A percentile compares a stretch with the other conserved stretches of the same genome.
phyloP scores from a whole-genome alignment of 352 stramenopile species.

The Peronospora tabacina region DNA sequence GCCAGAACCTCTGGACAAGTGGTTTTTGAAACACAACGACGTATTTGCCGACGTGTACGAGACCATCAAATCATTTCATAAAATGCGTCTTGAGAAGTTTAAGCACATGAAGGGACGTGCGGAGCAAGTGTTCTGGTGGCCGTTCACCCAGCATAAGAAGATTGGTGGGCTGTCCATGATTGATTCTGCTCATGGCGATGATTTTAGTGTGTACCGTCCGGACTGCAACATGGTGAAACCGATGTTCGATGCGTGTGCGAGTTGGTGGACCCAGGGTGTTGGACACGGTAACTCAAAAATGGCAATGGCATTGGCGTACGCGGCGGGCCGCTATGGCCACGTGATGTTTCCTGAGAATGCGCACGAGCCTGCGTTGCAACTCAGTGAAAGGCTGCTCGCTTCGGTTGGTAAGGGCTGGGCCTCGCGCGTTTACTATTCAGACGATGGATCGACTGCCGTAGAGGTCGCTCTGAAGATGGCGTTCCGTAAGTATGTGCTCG shows the following conservation, averaged over 20 bases:
- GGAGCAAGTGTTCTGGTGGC: conserved; percentile 88
- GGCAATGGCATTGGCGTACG: conserved; percentile 81
- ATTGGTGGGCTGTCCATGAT: conserved; percentile 76
- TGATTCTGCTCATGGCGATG: conserved; percentile 86
- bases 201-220: conserved; percentile 58
- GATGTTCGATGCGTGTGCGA: conserved; percentile 86
- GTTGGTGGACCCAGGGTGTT: conserved; percentile 90
- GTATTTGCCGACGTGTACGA: conserved; percentile 49
- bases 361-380: conserved; percentile 75
- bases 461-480: conserved; percentile 91
- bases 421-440: conserved; percentile 86
- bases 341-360: conserved; percentile 90
- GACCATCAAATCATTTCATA: conserved; percentile 48
- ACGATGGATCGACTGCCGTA: conserved; percentile 87
- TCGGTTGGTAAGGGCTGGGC: conserved; percentile 81
- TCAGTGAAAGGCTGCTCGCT: conserved; percentile 69
- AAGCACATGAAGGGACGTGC: conserved; percentile 48
- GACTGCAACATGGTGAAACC: conserved; percentile 49
- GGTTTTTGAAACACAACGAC: conserved; percentile 44
- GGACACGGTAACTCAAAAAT: conserved; percentile 87
- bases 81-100: conserved; percentile 43
- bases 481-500: conserved; percentile 75
- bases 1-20: conserved; percentile 62
- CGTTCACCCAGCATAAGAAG: conserved; percentile 90
- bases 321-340: conserved; percentile 86